Percentiles rank a stretch among this genome's conserved stretches.
phyloP scores from a whole-genome alignment of 148 eudicot genomes.

The Rhododendron williamsianum region DNA sequence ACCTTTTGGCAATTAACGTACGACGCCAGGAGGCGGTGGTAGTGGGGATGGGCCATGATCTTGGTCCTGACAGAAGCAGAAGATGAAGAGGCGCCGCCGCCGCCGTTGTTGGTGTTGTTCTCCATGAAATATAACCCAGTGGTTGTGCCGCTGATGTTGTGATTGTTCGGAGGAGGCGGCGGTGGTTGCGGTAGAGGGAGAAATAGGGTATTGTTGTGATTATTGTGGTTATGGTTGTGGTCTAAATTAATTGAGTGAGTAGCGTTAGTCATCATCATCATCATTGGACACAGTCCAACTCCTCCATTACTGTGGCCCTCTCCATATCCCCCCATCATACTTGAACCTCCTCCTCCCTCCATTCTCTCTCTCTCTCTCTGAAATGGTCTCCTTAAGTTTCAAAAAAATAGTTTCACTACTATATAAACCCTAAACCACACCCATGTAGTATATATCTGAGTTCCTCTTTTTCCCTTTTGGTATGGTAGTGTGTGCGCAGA shows the following conservation, averaged over 20 bases:
- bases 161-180: conserved; percentile 12
- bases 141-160: conserved; percentile 9
- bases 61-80: conserved; percentile 48
- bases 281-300: conserved; percentile 32
- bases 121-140: conserved; percentile 31
- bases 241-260: conserved; percentile 12
- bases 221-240: not conserved
- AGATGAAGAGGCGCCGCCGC: conserved; percentile 16
- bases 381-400: not conserved
- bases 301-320: conserved; percentile 34
- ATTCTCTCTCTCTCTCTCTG: conserved; percentile 21
- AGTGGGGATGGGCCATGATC: conserved; percentile 91
- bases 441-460: conserved; percentile 8
- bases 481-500: conserved; percentile 10
- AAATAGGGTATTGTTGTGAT: conserved; percentile 22
- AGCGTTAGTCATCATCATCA: conserved; percentile 43
- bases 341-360: conserved; percentile 27
- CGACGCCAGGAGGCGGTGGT: conserved; percentile 76
- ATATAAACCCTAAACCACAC: conserved; percentile 23
- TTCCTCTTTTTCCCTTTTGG: not conserved
- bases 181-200: conserved; percentile 22
- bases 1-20: conserved; percentile 84
- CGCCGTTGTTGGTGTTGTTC: conserved; percentile 3
- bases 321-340: conserved; percentile 46
- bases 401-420: not conserved